Evolutionary conservation across 345 rosid genomes (phyloP), one percentile per base, ranked within the genome.

Genomic region (Arabidopsis arenosa): DNA sequence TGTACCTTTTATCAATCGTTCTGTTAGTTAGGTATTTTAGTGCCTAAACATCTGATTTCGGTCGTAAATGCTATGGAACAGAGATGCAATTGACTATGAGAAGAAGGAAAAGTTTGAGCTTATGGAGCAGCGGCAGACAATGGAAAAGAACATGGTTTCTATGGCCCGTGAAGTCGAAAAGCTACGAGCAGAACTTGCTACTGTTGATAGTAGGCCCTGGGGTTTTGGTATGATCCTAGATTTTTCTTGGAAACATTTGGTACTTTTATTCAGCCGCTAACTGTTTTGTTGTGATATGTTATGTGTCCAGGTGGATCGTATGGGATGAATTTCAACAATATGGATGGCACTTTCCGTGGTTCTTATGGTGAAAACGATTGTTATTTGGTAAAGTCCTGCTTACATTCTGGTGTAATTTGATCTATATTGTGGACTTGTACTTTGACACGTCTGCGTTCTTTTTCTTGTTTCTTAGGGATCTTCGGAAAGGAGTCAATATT

Each of bases 161-260:
- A 89, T 95, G 99, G 99, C 99, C 6, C 96, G 99, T 10, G 99
- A 95, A 81, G 97, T 95, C 73, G 99, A 95, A 79, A 92, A 88
- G 83, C 84, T 92, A 60, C 87, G 94, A 15, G 98, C 97, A 58
- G 98, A 92, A 75, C 88, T 88, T 57, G 73, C 90, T 39, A 82
- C 77, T 73, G 74, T 80, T 73, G 91, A 87, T 82, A 75, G 84
- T 73, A 89, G 96, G 76, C 75, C 89, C 26, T 88, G 92, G 96
- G 85, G 76, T 72, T 80, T 85, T 78, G 92, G 97, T 95, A 87
- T 63, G 80, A 57, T 41, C 72, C 40, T 49, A 66, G 59, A 23
- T 57, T 53, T 67, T 52, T 81, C 41, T 14, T 63, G 18, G 45
- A 63, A 48, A 18, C 52, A 28, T 54, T 41, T 72, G 9, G 53